These are phyloP conservation scores for Fermentozyma sake DNA, from an alignment of 1,139 yeast species.

Conservation along the genomic window DNA sequence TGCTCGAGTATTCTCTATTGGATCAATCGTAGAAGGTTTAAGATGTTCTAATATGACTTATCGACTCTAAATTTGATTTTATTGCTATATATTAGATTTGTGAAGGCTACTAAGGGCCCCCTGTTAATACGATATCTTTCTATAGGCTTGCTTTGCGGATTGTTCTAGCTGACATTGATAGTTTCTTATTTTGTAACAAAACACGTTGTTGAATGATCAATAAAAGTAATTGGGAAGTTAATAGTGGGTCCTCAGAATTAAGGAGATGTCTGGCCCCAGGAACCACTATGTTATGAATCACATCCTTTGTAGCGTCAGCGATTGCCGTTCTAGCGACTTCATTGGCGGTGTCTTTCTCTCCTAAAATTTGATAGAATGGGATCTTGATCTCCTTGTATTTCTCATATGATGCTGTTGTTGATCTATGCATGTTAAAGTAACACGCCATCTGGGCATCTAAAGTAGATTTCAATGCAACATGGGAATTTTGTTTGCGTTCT, in stretches of 20 bases:
- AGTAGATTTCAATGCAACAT: slow-evolving; percentile 3
- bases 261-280: slow-evolving; percentile 6
- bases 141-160: too few species aligned
- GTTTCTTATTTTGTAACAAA: too few species aligned
- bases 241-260: slow-evolving; percentile 7
- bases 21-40: too few species aligned
- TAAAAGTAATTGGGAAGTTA: slow-evolving; percentile 1
- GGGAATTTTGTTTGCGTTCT: not conserved
- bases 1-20: too few species aligned
- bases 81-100: too few species aligned
- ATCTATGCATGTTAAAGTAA: slow-evolving; percentile 1
- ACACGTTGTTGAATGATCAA: slow-evolving; percentile 3
- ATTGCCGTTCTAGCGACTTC: slow-evolving; percentile 1
- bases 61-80: not conserved
- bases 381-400: slow-evolving; percentile 5
- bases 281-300: slow-evolving; percentile 3
- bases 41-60: too few species aligned
- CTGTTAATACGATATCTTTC: too few species aligned
- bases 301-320: not conserved
- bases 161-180: too few species aligned
- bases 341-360: slow-evolving; percentile 7
- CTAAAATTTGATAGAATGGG: slow-evolving; percentile 10
- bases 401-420: too few species aligned
- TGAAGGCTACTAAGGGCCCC: too few species aligned
- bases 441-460: slow-evolving; percentile 3